A percentile compares a stretch with the other conserved stretches of the same genome.
phyloP scores from a whole-genome alignment of 2,329 filamentous ascomycete species.

The Coccinonectria pachysandricola region DNA sequence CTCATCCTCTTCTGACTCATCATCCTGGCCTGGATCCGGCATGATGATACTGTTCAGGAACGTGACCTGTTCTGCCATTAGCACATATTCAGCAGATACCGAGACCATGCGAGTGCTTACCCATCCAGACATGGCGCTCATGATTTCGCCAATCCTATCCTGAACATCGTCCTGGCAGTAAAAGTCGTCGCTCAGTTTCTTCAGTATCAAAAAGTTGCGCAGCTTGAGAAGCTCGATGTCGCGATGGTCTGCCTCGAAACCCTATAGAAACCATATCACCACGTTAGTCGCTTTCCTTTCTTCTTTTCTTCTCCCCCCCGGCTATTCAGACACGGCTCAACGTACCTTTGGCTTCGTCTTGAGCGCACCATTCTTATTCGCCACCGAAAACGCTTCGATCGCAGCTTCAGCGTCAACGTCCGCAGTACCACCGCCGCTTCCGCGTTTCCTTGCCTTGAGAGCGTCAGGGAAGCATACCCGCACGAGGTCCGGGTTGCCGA shows the following conservation, averaged over 20 bases:
- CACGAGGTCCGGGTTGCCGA: constrained; percentile 52
- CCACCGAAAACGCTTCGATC: constrained; percentile 57
- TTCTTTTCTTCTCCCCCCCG: too few species aligned
- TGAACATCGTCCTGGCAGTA: constrained; percentile 53
- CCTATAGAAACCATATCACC: constrained; percentile 55
- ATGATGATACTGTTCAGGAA: constrained; percentile 65
- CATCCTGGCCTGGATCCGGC: constrained; percentile 49
- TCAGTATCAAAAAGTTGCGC: constrained; percentile 65
- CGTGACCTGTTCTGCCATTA: too few species aligned
- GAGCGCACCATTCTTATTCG: constrained; percentile 64
- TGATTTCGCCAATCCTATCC: constrained; percentile 51
- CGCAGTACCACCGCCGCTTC: too few species aligned
- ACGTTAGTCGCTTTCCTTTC: neutral
- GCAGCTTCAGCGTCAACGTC: constrained; percentile 40
- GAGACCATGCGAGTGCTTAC: too few species aligned
- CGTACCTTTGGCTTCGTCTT: constrained; percentile 79
- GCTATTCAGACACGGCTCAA: too few species aligned
- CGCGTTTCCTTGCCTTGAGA: too few species aligned
- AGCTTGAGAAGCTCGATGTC: constrained; percentile 76
- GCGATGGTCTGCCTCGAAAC: constrained; percentile 61
- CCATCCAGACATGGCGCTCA: constrained; percentile 61
- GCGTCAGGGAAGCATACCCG: constrained; percentile 49
- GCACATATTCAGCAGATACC: too few species aligned
- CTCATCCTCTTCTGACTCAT: constrained; percentile 29
- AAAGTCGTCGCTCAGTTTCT: constrained; percentile 54